phyloP scores from a whole-genome alignment of 768 basidiomycete genomes.

The Xerocomus brunneocitrinus region DNA sequence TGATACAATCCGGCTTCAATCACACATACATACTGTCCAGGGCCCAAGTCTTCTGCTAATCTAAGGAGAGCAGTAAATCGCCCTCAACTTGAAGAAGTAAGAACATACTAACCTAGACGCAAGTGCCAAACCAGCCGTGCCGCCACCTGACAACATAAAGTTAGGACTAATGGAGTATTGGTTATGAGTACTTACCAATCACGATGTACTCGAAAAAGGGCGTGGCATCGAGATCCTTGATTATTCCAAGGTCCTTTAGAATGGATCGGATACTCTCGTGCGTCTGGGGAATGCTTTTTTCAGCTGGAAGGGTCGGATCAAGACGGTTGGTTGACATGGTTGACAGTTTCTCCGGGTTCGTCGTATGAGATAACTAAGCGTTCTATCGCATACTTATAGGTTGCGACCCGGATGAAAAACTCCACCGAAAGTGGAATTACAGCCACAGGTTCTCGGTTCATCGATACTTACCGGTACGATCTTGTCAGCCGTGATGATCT shows the following conservation, averaged over 20 bases:
- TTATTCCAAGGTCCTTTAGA: not conserved
- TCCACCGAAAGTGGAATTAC: not conserved
- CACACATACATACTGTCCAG: conserved; percentile 15
- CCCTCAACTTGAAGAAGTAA: not conserved
- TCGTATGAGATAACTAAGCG: not conserved
- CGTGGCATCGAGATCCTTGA: not conserved
- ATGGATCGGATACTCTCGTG: not conserved
- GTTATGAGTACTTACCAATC: not conserved
- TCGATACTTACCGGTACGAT: not conserved
- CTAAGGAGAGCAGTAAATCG: not conserved
- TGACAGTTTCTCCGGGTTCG: not conserved
- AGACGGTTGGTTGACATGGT: not conserved
- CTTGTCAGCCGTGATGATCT: not conserved
- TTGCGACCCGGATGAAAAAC: not conserved
- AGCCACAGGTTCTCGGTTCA: not conserved
- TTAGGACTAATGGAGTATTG: not conserved
- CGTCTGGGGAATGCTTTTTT: not conserved
- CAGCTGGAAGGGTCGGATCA: not conserved
- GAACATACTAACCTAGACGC: conserved; percentile 9
- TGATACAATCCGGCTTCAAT: conserved; percentile 10
- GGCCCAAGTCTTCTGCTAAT: conserved; percentile 9
- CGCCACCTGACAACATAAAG: conserved; percentile 5
- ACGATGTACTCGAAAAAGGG: not conserved
- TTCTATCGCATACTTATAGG: not conserved
- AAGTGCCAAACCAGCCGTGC: conserved; percentile 15